phyloP scores from a whole-genome alignment of 2,329 filamentous ascomycete genomes.

The Talaromyces sp. region DNA sequence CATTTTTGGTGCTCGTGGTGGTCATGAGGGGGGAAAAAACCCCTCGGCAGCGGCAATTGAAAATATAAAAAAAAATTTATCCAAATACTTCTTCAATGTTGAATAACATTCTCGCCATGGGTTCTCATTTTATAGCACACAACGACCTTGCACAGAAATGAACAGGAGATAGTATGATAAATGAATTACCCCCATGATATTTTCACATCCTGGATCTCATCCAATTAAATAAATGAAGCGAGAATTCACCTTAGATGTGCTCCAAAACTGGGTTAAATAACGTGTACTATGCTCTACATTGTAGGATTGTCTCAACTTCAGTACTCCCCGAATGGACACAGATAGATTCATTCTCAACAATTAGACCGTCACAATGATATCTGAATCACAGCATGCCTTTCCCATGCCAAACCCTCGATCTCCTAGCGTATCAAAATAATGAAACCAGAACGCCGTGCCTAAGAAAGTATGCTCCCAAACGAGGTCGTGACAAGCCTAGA shows the following conservation, averaged over 20 bases:
- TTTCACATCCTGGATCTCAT: no score
- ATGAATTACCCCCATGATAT: no score
- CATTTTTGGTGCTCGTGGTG: not conserved
- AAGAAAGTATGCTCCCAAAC: conserved; percentile 5
- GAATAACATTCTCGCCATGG: not conserved
- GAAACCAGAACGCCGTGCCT: conserved; percentile 29
- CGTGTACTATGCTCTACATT: no score
- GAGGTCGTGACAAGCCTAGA: conserved; percentile 26
- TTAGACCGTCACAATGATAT: not conserved
- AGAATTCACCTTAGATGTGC: no score
- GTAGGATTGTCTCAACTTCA: no score
- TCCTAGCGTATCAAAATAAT: not conserved
- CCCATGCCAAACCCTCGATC: not conserved
- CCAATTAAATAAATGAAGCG: no score
- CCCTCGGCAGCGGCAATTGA: conserved; percentile 1
- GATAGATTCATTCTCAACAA: not conserved
- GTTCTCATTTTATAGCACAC: not conserved
- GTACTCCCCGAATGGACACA: not conserved
- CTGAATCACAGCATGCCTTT: not conserved
- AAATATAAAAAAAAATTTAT: conserved; percentile 14
- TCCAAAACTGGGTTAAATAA: no score
- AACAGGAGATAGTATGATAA: no score
- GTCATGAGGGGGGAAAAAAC: not conserved
- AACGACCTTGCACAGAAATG: not conserved
- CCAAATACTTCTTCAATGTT: not conserved